Conservation (phyloP, 345 rosid species). For the Tarenaya hassleriana region DNA sequence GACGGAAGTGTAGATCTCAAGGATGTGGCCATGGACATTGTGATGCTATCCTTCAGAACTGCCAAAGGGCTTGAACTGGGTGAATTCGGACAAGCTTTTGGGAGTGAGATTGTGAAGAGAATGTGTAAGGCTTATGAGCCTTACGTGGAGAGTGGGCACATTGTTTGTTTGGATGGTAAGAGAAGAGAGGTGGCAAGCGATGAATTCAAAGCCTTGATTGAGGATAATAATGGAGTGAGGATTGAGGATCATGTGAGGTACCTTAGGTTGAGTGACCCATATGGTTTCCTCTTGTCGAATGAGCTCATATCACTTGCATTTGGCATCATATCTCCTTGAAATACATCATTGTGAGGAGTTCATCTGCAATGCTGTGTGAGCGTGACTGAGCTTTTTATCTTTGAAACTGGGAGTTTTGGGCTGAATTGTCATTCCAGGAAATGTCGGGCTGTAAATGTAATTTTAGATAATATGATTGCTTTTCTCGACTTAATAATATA, state of each 20-base stretch:
- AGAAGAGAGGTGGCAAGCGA: constrained; percentile 39
- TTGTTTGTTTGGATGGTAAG: constrained; percentile 57
- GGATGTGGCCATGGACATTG: constrained; percentile 69
- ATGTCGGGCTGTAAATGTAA: no score
- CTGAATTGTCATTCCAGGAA: no score
- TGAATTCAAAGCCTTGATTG: constrained; percentile 32
- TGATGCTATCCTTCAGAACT: constrained; percentile 91
- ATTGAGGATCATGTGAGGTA: constrained; percentile 39
- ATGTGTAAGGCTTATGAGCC: constrained; percentile 58
- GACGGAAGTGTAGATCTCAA: constrained; percentile 35
- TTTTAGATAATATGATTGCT: no score
- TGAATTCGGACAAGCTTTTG: constrained; percentile 54
- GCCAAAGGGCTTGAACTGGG: constrained; percentile 65
- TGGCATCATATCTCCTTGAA: constrained; percentile 41
- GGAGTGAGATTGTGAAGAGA: constrained; percentile 41
- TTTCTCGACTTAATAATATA: no score
- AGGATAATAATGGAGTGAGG: constrained; percentile 29
- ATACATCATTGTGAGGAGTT: no score
- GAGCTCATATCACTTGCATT: constrained; percentile 79
- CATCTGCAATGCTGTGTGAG: no score
- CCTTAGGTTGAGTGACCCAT: constrained; percentile 75
- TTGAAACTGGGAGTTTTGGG: no score
- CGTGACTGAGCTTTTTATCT: no score
- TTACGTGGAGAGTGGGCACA: constrained; percentile 62
- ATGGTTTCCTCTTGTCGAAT: constrained; percentile 82